Evolutionary conservation across 352 stramenopile genomes (phyloP), one percentile per base, ranked within the genome.

Genomic region (Elongisporangium prolatum): DNA sequence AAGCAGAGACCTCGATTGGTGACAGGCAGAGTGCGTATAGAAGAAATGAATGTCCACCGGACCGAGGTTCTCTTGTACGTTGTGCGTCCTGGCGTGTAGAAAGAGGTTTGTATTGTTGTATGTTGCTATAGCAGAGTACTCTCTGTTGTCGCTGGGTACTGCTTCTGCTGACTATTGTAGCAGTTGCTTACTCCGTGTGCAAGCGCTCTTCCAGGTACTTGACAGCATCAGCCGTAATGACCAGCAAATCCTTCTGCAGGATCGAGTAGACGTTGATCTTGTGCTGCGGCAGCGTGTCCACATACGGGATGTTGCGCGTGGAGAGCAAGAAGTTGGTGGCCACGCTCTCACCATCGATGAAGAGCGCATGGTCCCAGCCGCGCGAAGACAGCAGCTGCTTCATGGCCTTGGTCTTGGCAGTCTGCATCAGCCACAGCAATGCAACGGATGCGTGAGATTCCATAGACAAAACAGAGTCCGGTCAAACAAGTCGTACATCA

Each of bases 241-340:
- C 79, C 48, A 95, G 69, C 64, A 95, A 59, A 62, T 95, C 86
- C 74, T 92, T 92, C 64, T 95, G 80, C 68, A 95, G 59, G 71
- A 95, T 93, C 67, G 86, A 91, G 77, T 95, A 95, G 44, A 93
- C 84, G 68, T 93, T 95, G 71, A 95, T 85, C 79, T 93, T 92
- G 71, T 90, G 73, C 75, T 93, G 80, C 68, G 82, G 73, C 48
- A 95, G 68, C 59, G 82, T 86, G 67, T 91, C 84, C 47, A 95
- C 77, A 69, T 89, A 84, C 54, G 84, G 81, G 62, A 95, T 82
- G 77, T 95, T 95, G 66, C 84, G 77, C 52, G 82, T 93, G n/a
- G 81, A 78, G 48, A 93, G 67, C 66, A 84, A 37, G 24, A 95
- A 93, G 71, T 87, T 91, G 53, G 73, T 79, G 20, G 77, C 73